A percentile compares a stretch with the other conserved stretches of the same genome.
phyloP scores from a whole-genome alignment of 1,284 basidiomycete species.

The Malassezia vespertilionis region DNA sequence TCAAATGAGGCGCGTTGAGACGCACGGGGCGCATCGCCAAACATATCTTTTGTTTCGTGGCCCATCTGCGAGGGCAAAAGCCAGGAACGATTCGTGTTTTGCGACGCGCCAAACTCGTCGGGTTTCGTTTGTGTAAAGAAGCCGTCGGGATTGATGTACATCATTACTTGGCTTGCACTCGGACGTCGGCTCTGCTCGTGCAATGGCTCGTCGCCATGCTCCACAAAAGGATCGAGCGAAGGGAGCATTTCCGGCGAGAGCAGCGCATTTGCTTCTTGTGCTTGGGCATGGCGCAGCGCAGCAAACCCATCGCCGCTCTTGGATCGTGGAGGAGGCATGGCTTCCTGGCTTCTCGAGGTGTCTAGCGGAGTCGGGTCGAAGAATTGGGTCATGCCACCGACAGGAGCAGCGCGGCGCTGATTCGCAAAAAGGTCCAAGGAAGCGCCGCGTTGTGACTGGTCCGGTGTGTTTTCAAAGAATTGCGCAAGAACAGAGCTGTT shows the following conservation, averaged over 20 bases:
- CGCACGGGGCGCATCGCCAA: slow-evolving; percentile 21
- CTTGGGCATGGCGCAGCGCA: slow-evolving; percentile 30
- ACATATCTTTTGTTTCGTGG: slow-evolving; percentile 1
- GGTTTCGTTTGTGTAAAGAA: slow-evolving; percentile 44
- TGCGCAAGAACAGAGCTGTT: slow-evolving; percentile 34
- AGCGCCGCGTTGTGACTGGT: slow-evolving; percentile 23
- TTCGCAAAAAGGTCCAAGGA: slow-evolving; percentile 36
- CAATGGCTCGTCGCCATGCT: slow-evolving; percentile 21
- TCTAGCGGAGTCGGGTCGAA: slow-evolving; percentile 20
- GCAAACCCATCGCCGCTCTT: slow-evolving; percentile 29
- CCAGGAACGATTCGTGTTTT: background rate
- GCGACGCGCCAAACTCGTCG: background rate
- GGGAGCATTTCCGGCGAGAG: slow-evolving; percentile 26
- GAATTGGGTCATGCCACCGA: slow-evolving; percentile 30
- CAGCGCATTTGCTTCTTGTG: slow-evolving; percentile 23
- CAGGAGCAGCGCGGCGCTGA: slow-evolving; percentile 18
- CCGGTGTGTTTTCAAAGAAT: slow-evolving; percentile 39
- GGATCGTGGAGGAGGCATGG: slow-evolving; percentile 31
- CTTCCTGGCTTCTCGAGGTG: slow-evolving; percentile 3
- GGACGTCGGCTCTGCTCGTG: slow-evolving; percentile 17
- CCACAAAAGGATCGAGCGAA: slow-evolving; percentile 29
- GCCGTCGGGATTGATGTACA: slow-evolving; percentile 40
- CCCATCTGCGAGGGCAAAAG: background rate
- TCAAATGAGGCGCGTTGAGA: slow-evolving; percentile 9
- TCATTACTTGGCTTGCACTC: slow-evolving; percentile 11